Base-by-base conservation (phyloP, 1,284 basidiomycete genomes). In the Porodaedalea pini region DNA sequence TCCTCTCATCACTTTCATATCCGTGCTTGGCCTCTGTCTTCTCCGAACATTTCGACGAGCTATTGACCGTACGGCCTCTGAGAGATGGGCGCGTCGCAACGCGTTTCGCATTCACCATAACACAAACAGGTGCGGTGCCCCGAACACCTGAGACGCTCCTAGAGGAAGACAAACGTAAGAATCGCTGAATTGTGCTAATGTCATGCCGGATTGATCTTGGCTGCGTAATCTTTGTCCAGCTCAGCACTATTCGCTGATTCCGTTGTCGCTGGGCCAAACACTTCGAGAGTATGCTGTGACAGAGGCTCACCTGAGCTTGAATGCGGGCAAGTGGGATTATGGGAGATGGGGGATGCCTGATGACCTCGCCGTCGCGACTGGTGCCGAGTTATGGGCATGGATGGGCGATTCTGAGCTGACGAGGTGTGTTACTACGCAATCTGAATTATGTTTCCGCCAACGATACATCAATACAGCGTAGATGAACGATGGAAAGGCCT, bases 371-470 rank as follows among this genome's bases (percentile, higher is more conserved):
- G 92, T 90, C 2, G 83, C 88, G 0, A 85, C 85, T 0, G 96
- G 94, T 5, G 95, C 92, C 3, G 92, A 96, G 68, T 73, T 98
- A 2, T 90, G 89, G 83, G 92, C 88, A 4, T 94, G 92, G 91
- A 86, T 95, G 78, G 83, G 79, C 31, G 83, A 86, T 41, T 79
- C 78, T 31, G 75, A 74, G 0, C 64, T 71, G 21, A 61, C 70
- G 15, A 79, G 76, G 86, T 86, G 65, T 72, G 17, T 53, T 47
- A 36, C 13, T 21, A 15, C 48, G 51, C 21, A 31, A 39, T 17
- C 43, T 7, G 31, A 25, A 31, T 8, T 27, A 11, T 61, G 34
- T 13, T 1, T 36, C 32, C 2, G 25, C 44, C 29, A n/a, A 25
- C 31, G 19, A 29, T 13, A 32, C 29, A 19, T 23, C 7, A 32